Evolutionary conservation across 352 stramenopile species (phyloP), one percentile per base, ranked within the genome.

Genomic region (Pythium insidiosum): DNA sequence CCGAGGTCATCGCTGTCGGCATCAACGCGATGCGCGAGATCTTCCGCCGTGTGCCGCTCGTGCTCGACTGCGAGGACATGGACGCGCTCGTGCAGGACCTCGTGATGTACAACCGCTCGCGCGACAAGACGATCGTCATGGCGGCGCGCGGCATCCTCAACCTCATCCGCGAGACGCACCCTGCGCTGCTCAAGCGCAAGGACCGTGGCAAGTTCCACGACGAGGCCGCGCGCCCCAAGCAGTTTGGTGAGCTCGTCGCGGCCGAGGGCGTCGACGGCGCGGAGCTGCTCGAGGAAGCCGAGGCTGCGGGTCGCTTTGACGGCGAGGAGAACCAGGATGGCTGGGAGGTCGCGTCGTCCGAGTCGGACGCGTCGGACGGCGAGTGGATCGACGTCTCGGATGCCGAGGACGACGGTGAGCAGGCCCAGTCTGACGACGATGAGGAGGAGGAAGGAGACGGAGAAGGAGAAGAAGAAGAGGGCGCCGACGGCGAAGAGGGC

Each of bases 1-100:
- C 84, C 43, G 93, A 98, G 63, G 90, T 97, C 53, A 98, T 99
- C 66, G 95, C 96, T 10, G 88, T 99, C 2, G 97, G 97, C 18
- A 98, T 99, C 58, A 99, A 99, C 66, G 74, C 95, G 6, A 66
- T 97, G 42, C 84, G 95, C 22, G 96, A 98, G 44, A 90, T 99
- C 52, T 97, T 97, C 56, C 68, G 74, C 16, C 77, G 96, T 19
- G 81, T 98, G 19, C 97, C 97, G 21, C 76, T 97, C 16, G 68
- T 98, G 21, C 80, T 99, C 22, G 81, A 95, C 44, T 94, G 96
- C 30, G 88, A 97, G 6, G 87, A 76, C 30, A 90, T 95, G 66
- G 84, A 96, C 43, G 85, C 84, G 33, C 58, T 97, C 11, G 80
- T 91, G 29, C 66, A 76, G 45, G 95, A 99, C 58, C 74, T 99